Evolutionary conservation across 2,329 filamentous ascomycete genomes (phyloP).

Genomic region (Arthroderma sp.): DNA sequence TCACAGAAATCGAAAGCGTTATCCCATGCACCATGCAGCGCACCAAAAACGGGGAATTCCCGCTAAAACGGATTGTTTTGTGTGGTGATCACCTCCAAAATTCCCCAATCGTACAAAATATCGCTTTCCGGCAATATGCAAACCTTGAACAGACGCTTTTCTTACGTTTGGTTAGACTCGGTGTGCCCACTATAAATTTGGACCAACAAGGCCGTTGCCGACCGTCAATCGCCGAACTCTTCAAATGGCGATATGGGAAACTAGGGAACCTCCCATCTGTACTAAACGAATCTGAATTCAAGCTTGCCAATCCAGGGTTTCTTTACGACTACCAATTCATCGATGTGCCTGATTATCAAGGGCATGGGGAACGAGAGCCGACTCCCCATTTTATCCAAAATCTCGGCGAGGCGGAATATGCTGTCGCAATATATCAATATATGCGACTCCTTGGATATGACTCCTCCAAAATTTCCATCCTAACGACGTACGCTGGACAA

Average conservation of each 20-base stretch:
- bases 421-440: conserved; percentile 89
- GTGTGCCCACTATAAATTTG: conserved; percentile 79
- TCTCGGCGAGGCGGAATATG: conserved; percentile 90
- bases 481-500: conserved; percentile 90
- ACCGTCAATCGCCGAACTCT: conserved; percentile 73
- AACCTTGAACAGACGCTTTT: conserved; percentile 95
- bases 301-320: conserved; percentile 78
- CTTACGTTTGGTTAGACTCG: conserved; percentile 74
- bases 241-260: conserved; percentile 80
- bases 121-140: conserved; percentile 86
- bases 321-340: conserved; percentile 94
- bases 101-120: conserved; percentile 85
- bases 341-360: conserved; percentile 86
- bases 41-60: conserved; percentile 56
- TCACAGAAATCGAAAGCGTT: conserved; percentile 95
- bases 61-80: conserved; percentile 75
- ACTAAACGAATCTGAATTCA: conserved; percentile 55
- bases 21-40: conserved; percentile 89
- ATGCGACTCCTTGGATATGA: conserved; percentile 94
- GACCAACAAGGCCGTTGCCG: conserved; percentile 89
- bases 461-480: conserved; percentile 66
- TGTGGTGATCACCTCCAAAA: conserved; percentile 96
- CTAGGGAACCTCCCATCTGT: conserved; percentile 70
- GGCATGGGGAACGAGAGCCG: conserved; percentile 74
- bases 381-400: conserved; percentile 94